Evolutionary conservation across 1,284 basidiomycete species (phyloP), one percentile per base, ranked within the genome.

Genomic region (Apiotrichum gamsii): DNA sequence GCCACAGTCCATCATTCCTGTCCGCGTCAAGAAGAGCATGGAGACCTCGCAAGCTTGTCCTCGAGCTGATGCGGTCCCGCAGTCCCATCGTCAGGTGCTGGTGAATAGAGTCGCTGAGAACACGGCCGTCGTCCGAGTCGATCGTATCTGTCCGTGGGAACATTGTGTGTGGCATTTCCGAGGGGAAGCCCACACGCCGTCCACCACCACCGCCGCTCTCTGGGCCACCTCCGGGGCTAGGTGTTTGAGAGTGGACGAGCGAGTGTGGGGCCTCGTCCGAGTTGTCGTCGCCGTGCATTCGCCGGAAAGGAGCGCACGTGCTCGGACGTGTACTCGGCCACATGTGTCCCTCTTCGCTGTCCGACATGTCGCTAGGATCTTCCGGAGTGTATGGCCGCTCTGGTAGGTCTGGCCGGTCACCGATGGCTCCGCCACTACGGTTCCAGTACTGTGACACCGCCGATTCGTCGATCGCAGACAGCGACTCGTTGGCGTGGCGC

Each of bases 221-320:
- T 31, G 33, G 4, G 11, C 25, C 34, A 30, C 11, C 31, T 18
- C 25, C 8, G 4, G 46, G 45, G 10, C 45, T 47, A 5, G 48
- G 48, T 3, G 41, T 41, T 19, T 47, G 40, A 3, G 45, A 43
- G 11, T 36, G 28, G 15, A 38, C 30, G 18, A 45, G 31, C 16
- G 35, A 45, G 18, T 47, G 40, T 15, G 44, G 40, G 14, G 32
- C 35, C 5, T 59, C 48, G 25, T 53, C 56, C 20, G 62, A 57
- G 29, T 56, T 51, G 24, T 69, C 68, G 18, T 90, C 88, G 4
- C 80, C 79, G 30, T 88, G 69, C 2, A 79, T 81, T 39, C 89
- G 77, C 24, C 90, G 79, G 65, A 95, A 94, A 5, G 90, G 90
- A 0, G 85, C 88, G 2, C 83, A 62, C 0, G 61, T 64, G 39